phyloP scores from a whole-genome alignment of 2,329 filamentous ascomycete genomes.

The Ophiostoma angusticollis region DNA sequence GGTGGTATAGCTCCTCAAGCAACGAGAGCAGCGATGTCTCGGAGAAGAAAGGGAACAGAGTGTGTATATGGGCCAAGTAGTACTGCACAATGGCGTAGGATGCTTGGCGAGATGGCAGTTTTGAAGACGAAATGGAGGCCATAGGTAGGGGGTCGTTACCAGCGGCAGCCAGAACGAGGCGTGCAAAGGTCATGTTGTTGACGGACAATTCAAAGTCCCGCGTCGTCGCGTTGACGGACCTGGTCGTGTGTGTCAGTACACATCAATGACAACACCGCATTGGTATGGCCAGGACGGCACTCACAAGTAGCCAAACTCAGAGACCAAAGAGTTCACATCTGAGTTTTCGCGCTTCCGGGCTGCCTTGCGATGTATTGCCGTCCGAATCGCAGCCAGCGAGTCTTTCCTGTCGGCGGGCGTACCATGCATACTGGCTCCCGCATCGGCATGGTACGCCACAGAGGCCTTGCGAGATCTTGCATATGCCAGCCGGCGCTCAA shows the following conservation, averaged over 20 bases:
- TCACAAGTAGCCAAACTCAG: constrained; percentile 84
- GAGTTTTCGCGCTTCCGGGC: constrained; percentile 59
- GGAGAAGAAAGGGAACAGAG: constrained; percentile 69
- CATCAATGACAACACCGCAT: neutral
- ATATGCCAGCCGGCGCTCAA: constrained; percentile 65
- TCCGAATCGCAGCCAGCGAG: constrained; percentile 47
- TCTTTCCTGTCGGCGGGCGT: constrained; percentile 42
- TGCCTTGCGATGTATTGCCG: constrained; percentile 51
- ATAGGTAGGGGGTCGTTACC: constrained; percentile 59
- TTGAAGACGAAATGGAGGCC: constrained; percentile 34
- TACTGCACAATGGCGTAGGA: constrained; percentile 62
- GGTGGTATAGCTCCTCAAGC: constrained; percentile 69
- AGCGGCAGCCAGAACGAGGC: constrained; percentile 73
- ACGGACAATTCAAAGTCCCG: constrained; percentile 85
- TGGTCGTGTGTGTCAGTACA: constrained; percentile 22
- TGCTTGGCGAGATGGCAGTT: constrained; percentile 58
- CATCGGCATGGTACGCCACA: constrained; percentile 53
- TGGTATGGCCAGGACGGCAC: constrained; percentile 19
- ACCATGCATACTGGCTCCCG: constrained; percentile 26
- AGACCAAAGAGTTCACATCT: constrained; percentile 83
- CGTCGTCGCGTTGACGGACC: constrained; percentile 87
- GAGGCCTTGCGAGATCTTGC: constrained; percentile 60
- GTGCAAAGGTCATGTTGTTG: constrained; percentile 83
- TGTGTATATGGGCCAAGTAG: constrained; percentile 73
- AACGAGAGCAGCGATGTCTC: constrained; percentile 67